Conservation (phyloP, 768 basidiomycete species). For the Tulasnella sp. region DNA sequence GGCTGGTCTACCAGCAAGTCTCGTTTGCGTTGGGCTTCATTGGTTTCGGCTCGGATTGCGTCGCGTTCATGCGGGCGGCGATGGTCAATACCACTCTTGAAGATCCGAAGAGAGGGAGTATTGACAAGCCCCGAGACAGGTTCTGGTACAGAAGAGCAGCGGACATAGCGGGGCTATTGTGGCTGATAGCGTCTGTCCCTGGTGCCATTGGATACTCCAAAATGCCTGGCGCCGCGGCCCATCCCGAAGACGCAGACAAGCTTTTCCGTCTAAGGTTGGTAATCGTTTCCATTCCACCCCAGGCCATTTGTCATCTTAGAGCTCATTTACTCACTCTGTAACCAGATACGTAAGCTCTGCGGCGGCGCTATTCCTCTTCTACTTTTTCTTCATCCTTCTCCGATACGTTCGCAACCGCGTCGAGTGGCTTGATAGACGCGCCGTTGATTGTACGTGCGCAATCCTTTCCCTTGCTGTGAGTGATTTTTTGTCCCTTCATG, state of each 20-base stretch:
- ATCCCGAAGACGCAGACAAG: background rate
- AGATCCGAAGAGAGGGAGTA: conserved; percentile 14
- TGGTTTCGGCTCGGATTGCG: conserved; percentile 20
- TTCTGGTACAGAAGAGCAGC: conserved; percentile 18
- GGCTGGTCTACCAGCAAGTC: conserved; percentile 21
- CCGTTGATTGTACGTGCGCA: background rate
- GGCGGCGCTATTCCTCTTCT: background rate
- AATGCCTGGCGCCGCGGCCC: background rate
- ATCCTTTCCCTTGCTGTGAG: background rate
- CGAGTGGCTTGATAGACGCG: conserved; percentile 8
- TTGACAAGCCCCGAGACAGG: background rate
- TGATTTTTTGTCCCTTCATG: background rate
- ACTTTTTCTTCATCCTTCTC: background rate
- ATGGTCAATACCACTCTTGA: conserved; percentile 25
- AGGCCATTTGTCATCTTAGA: background rate
- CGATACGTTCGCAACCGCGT: background rate
- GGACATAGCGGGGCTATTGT: background rate
- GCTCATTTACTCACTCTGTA: background rate
- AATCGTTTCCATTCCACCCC: background rate
- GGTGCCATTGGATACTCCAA: background rate
- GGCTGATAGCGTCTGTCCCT: background rate
- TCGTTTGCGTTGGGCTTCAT: conserved; percentile 22
- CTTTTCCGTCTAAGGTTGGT: conserved; percentile 12
- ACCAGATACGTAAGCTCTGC: conserved; percentile 22
- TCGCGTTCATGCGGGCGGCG: background rate